These are phyloP conservation scores for Suillus americanus DNA, from an alignment of 768 basidiomycete genomes.

Conservation along the genomic window DNA sequence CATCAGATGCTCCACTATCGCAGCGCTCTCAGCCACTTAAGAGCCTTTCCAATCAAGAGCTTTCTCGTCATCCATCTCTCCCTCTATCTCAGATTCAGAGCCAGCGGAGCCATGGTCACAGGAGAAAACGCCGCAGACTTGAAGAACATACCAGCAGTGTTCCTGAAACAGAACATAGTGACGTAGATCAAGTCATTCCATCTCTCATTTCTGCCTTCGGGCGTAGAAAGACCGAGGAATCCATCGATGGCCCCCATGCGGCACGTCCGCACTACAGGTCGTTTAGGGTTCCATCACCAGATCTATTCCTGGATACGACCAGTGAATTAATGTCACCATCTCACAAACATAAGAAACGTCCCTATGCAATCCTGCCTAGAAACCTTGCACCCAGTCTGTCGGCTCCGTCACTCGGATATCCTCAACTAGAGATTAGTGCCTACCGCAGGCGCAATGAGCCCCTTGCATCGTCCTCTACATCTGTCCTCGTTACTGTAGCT, in stretches of 20 bases:
- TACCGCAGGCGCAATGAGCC: too few relatives aligned
- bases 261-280: not conserved
- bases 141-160: not conserved
- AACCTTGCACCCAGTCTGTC: not conserved
- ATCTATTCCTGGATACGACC: not conserved
- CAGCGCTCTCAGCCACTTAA: constrained; percentile 15
- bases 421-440: not conserved
- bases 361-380: not conserved
- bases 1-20: not conserved
- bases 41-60: constrained; percentile 17
- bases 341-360: not conserved
- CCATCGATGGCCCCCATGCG: too few relatives aligned
- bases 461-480: not conserved
- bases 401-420: not conserved
- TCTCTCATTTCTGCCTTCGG: not conserved
- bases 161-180: not conserved
- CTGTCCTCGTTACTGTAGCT: not conserved
- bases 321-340: not conserved
- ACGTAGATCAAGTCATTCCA: too few relatives aligned
- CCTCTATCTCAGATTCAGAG: constrained; percentile 1
- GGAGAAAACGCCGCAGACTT: not conserved
- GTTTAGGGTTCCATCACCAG: not conserved
- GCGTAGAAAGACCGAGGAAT: not conserved
- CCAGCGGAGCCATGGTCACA: not conserved
- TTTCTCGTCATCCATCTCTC: not conserved